Evolutionary conservation across 2,329 filamentous ascomycete species (phyloP).

Genomic region (Periglandula ipomoeae): DNA sequence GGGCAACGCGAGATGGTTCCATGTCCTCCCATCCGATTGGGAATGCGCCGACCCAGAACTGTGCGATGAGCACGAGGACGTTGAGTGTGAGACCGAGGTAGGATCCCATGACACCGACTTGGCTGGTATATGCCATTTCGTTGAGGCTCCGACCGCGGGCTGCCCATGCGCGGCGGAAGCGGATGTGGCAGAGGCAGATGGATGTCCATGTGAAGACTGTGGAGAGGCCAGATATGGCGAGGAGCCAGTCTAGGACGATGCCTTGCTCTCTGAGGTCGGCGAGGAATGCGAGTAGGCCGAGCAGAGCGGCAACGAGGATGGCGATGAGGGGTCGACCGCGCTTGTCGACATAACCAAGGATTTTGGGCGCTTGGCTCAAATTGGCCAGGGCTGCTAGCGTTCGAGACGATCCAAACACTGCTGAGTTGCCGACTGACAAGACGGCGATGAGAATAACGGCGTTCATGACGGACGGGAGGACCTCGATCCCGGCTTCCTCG

Average conservation of each 20-base stretch:
- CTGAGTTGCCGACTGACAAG: constrained; percentile 82
- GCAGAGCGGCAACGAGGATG: constrained; percentile 54
- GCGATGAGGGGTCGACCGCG: constrained; percentile 70
- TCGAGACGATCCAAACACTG: constrained; percentile 83
- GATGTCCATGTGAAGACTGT: constrained; percentile 74
- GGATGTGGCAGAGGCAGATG: constrained; percentile 86
- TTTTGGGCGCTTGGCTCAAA: constrained; percentile 69
- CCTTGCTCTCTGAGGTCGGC: constrained; percentile 53
- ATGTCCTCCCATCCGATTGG: constrained; percentile 51
- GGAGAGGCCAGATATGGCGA: constrained; percentile 63
- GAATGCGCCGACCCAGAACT: constrained; percentile 82
- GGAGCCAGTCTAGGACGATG: constrained; percentile 69
- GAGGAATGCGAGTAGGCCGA: constrained; percentile 69
- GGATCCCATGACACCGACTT: constrained; percentile 70
- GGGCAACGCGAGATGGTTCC: constrained; percentile 36
- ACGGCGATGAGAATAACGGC: constrained; percentile 88
- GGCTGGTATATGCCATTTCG: constrained; percentile 73
- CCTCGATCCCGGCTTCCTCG: constrained; percentile 68
- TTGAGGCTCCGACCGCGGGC: constrained; percentile 57
- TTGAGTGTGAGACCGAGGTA: constrained; percentile 75
- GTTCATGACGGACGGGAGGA: constrained; percentile 85
- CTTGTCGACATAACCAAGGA: constrained; percentile 74
- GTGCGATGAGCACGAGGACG: constrained; percentile 63
- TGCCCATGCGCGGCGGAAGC: constrained; percentile 77
- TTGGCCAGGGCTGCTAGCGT: constrained; percentile 86